Base-by-base conservation (phyloP, 2,329 filamentous ascomycete species). In the Botrytis squamosa region DNA sequence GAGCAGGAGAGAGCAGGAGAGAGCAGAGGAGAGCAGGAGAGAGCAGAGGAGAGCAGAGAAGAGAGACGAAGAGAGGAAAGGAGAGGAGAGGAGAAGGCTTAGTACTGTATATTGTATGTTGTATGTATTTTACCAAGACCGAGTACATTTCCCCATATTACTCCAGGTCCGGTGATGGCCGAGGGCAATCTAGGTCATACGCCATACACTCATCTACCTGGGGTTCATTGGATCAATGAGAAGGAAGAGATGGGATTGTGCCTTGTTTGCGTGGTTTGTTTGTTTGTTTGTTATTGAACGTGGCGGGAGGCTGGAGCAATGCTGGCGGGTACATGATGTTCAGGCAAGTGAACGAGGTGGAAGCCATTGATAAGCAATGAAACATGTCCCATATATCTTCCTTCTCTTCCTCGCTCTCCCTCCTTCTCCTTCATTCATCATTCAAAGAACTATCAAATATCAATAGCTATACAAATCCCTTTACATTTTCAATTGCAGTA, bases 301-400 rank as follows among this genome's bases (percentile, higher is more conserved):
- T 36, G 38, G n/a, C 16, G 36, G 55, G 38, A 46, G n/a, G n/a
- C n/a, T 29, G 52, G 52, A 57, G 52, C 38, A 57, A 63, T 63
- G 68, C 44, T 63, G 68, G 68, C n/a, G 52, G 38, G 33, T 62
- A 33, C 25, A 60, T 42, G 52, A 46, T 40, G 66, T n/a, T n/a
- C 25, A 57, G 66, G 29, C 29, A 49, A 20, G 20, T 10, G 8
- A 33, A 33, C 3, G 44, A 33, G 40, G 44, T 66, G 64, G 63
- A 33, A 59, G 29, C 33, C 33, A 40, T 36, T 60, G 68, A 70
- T 59, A 63, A 63, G 68, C 52, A 63, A 46, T 44, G 67, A 70
- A 49, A 63, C 55, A 70, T 46, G 16, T 63, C 40, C 68, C 40
- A 46, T 64, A 36, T 38, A 42, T 40, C 36, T 60, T 44, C 4